Base-by-base conservation (phyloP, 257 asterid species). In the Solanum virginianum region DNA sequence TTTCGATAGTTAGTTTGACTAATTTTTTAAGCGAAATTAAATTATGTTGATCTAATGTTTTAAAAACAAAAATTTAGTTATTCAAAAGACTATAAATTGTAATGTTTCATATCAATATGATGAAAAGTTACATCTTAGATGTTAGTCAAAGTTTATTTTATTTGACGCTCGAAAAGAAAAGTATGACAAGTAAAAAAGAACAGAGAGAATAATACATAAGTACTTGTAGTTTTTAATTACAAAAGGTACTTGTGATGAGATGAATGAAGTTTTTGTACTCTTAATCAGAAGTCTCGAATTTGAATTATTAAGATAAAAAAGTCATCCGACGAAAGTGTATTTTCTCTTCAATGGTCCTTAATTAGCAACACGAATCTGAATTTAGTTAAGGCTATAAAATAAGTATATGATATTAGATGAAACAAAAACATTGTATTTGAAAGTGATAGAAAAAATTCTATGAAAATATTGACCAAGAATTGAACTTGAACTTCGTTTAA, bases 381-480 rank as follows among this genome's bases (percentile, higher is more conserved):
- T 68, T 36, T 36, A 7, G 0, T 36, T 20, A 5, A 22, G 3
- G 1, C 10, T 68, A 16, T 36, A 68, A 68, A 36, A 29, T 36
- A 3, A 68, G 11, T 16, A 68, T 1, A 36, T 0, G 7, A 14
- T 66, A 66, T 65, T 7, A 3, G 11, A 6, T 65, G 6, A 29
- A 29, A 65, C 3, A 65, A 65, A 53, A 65, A 65, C 2, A 65
- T 6, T n/a, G 8, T 22, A 60, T 6, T 12, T 72, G 18, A 72
- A 43, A 45, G 36, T 10, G 82, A 77, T 49, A 51, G 72, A 62
- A 26, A 24, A 51, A 77, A 13, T 75, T 24, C 7, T 49, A 74
- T 12, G 14, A 43, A 63, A 75, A 75, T 56, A 39, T 86, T 88
- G 77, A 69, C 26, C n/a, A 69, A 57, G 63, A 18, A 57, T 57